A percentile compares a stretch with the other conserved stretches of the same genome.
Evolutionary conservation across 2,329 filamentous ascomycete species (phyloP).

Genomic region (Trichophyton mentagrophytes): DNA sequence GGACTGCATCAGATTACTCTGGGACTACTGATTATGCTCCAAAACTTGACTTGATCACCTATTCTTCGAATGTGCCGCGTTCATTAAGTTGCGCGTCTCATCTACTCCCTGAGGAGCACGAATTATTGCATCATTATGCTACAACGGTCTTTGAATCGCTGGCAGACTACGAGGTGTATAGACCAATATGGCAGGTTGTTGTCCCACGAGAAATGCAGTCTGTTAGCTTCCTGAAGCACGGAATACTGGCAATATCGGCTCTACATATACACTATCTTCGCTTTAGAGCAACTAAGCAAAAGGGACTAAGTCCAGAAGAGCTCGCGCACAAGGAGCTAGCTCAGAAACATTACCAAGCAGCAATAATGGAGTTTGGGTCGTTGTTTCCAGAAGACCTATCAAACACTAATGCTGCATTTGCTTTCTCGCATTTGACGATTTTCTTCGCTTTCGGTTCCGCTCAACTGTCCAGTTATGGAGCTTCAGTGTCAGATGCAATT

Average conservation of each 20-base stretch:
- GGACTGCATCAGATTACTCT: neutral
- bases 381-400: conserved; percentile 3
- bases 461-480: conserved; percentile 1
- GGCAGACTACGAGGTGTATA: conserved; percentile 11
- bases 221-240: conserved; percentile 17
- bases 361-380: conserved; percentile 7
- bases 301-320: neutral
- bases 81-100: neutral
- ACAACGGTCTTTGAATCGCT: conserved; percentile 9
- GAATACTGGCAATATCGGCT: conserved; percentile 17
- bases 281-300: neutral
- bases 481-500: conserved; percentile 7
- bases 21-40: neutral
- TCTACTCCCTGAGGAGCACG: conserved; percentile 4
- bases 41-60: neutral
- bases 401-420: conserved; percentile 12
- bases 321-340: conserved; percentile 8
- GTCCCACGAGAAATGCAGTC: conserved; percentile 12
- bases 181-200: conserved; percentile 12
- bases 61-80: neutral
- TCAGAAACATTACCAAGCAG: conserved; percentile 10
- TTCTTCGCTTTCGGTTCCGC: conserved; percentile 14
- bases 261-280: conserved; percentile 15
- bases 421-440: conserved; percentile 11
- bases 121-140: conserved; percentile 13